A percentile compares a stretch with the other conserved stretches of the same genome.
These are phyloP conservation scores for Pyricularia grisea DNA, from an alignment of 2,329 filamentous ascomycete species.

Conservation along the genomic window DNA sequence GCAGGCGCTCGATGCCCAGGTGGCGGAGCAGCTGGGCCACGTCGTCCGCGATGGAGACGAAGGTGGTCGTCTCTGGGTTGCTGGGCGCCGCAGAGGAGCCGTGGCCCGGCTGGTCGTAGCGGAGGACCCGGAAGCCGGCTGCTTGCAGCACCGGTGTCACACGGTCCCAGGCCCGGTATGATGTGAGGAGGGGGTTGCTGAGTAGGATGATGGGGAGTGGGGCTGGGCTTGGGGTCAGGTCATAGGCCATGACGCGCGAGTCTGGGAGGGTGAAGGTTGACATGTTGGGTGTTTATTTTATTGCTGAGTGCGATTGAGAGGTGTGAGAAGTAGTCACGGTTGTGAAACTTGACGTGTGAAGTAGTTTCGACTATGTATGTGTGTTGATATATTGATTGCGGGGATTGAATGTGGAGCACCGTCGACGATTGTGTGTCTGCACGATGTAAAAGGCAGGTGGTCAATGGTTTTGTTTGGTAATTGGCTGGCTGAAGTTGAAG, in stretches of 20 bases:
- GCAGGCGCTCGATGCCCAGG: slow-evolving; percentile 20
- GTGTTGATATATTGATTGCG: background rate
- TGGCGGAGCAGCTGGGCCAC: slow-evolving; percentile 23
- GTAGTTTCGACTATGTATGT: background rate
- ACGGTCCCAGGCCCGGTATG: slow-evolving; percentile 27
- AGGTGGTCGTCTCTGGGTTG: slow-evolving; percentile 24
- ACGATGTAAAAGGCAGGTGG: background rate
- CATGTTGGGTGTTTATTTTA: slow-evolving; percentile 1
- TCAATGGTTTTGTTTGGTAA: background rate
- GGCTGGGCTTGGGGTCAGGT: slow-evolving; percentile 15
- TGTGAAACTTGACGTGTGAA: background rate
- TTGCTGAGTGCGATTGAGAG: background rate
- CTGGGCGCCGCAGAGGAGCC: slow-evolving; percentile 25
- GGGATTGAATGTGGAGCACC: background rate
- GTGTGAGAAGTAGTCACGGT: background rate
- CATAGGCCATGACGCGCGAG: slow-evolving; percentile 13
- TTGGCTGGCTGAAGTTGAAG: background rate
- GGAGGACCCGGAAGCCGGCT: slow-evolving; percentile 27
- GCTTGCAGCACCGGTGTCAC: slow-evolving; percentile 23
- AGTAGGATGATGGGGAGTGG: slow-evolving; percentile 25
- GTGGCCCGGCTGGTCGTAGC: slow-evolving; percentile 34
- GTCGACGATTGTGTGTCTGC: too few relatives aligned
- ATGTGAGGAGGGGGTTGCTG: slow-evolving; percentile 28
- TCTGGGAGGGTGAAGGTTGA: slow-evolving; percentile 7
- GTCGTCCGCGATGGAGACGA: slow-evolving; percentile 27